phyloP scores from a whole-genome alignment of 768 basidiomycete genomes.

The Amanita brunnescens region DNA sequence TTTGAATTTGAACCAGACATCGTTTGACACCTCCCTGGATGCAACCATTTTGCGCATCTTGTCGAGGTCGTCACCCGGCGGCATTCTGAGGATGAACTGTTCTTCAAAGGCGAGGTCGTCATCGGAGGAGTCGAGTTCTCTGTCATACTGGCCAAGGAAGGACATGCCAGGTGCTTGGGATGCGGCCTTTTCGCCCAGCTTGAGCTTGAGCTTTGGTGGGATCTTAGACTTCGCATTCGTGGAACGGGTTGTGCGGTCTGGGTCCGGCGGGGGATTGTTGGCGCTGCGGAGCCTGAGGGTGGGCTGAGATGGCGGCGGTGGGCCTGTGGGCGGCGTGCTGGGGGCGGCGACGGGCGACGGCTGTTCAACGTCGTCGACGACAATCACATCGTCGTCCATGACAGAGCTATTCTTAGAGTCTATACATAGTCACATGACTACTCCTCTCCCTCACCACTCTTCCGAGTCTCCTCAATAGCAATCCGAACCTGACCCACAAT shows the following conservation, averaged over 20 bases:
- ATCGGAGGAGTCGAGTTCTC: conserved; percentile 92
- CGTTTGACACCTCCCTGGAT: conserved; percentile 67
- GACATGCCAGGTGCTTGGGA: conserved; percentile 79
- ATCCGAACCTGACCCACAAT: conserved; percentile 17
- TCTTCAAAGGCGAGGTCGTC: conserved; percentile 95
- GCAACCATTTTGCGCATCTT: conserved; percentile 75
- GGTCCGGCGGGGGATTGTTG: conserved; percentile 23
- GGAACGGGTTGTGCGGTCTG: conserved; percentile 54
- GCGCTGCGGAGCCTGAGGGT: conserved; percentile 28
- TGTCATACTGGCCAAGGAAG: conserved; percentile 86
- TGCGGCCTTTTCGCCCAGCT: conserved; percentile 76
- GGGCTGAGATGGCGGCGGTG: not conserved
- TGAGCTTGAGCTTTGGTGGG: conserved; percentile 80
- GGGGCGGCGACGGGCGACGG: conserved; percentile 25
- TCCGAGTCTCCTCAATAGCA: too few relatives aligned
- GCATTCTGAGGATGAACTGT: conserved; percentile 89
- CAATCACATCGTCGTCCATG: conserved; percentile 56
- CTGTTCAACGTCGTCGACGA: conserved; percentile 49
- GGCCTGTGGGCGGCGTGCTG: conserved; percentile 10
- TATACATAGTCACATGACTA: conserved; percentile 8
- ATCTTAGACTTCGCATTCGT: conserved; percentile 36
- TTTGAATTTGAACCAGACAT: conserved; percentile 98
- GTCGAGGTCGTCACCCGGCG: conserved; percentile 75
- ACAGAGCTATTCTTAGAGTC: not conserved
- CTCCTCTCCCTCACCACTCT: not conserved